Percentiles rank a stretch among this genome's conserved stretches.
phyloP scores from a whole-genome alignment of 192 early-diverging fungal genomes.

The Coemansia brasiliensis region DNA sequence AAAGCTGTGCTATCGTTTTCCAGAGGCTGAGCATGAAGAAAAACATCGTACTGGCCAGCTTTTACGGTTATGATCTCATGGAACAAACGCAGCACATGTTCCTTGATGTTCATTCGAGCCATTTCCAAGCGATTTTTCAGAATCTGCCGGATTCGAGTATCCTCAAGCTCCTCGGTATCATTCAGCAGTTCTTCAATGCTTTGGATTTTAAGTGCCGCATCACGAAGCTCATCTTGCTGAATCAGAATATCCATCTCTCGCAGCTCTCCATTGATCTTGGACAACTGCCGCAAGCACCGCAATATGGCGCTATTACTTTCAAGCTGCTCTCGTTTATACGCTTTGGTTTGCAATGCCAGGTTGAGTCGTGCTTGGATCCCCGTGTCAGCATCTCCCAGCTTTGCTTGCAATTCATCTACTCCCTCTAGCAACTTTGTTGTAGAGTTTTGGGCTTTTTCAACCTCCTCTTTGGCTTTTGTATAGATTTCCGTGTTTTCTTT shows the following conservation, averaged over 20 bases:
- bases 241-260: constrained; percentile 17
- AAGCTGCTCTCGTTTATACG: constrained; percentile 3
- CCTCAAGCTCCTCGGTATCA: constrained; percentile 6
- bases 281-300: constrained; percentile 10
- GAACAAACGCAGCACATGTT: constrained; percentile 6
- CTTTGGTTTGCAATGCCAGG: constrained; percentile 10
- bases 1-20: not conserved
- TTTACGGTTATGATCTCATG: constrained; percentile 4
- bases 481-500: constrained; percentile 9
- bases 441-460: constrained; percentile 8
- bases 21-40: not conserved
- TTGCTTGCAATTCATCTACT: constrained; percentile 27
- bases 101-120: constrained; percentile 21
- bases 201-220: constrained; percentile 13
- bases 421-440: constrained; percentile 21
- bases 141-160: constrained; percentile 6
- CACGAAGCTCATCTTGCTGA: not conserved
- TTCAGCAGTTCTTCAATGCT: constrained; percentile 4
- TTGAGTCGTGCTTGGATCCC: constrained; percentile 23
- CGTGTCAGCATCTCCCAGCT: constrained; percentile 27
- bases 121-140: constrained; percentile 8
- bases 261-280: constrained; percentile 9
- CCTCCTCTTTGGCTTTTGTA: constrained; percentile 1
- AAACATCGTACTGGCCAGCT: not conserved
- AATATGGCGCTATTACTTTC: constrained; percentile 11